phyloP scores from a whole-genome alignment of 2,329 filamentous ascomycete genomes.

The Fusarium armeniacum region DNA sequence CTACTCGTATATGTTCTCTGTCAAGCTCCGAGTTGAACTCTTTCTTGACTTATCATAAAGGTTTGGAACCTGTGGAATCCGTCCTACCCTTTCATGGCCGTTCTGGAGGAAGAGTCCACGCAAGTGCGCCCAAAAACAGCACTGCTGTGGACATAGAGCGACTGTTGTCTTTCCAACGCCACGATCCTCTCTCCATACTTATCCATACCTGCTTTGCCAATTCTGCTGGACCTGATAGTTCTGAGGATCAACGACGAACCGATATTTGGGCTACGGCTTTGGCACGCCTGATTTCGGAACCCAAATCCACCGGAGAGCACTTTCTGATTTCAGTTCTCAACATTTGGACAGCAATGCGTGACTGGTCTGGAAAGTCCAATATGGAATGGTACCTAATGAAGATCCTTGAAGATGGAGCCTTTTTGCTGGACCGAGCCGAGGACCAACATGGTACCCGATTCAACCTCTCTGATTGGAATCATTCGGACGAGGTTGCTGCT shows the following conservation, averaged over 20 bases:
- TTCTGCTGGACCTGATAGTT: slow-evolving; percentile 83
- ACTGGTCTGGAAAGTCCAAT: slow-evolving; percentile 90
- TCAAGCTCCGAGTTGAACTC: slow-evolving; percentile 81
- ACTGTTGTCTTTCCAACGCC: slow-evolving; percentile 88
- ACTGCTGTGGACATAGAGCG: slow-evolving; percentile 79
- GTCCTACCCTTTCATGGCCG: slow-evolving; percentile 78
- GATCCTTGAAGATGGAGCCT: slow-evolving; percentile 91
- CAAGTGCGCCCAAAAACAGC: slow-evolving; percentile 60
- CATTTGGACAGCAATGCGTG: slow-evolving; percentile 86
- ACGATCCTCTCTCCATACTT: slow-evolving; percentile 86
- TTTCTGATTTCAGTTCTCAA: slow-evolving; percentile 88
- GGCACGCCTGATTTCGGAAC: slow-evolving; percentile 83
- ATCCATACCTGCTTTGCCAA: slow-evolving; percentile 92
- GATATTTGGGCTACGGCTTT: slow-evolving; percentile 91
- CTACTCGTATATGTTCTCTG: slow-evolving; percentile 82
- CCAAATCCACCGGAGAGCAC: slow-evolving; percentile 81
- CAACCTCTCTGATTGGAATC: slow-evolving; percentile 79
- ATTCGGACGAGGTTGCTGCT: slow-evolving; percentile 83
- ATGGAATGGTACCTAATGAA: slow-evolving; percentile 97
- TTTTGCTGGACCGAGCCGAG: slow-evolving; percentile 87
- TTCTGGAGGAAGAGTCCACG: slow-evolving; percentile 62
- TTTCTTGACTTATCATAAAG: slow-evolving; percentile 82
- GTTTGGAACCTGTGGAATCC: slow-evolving; percentile 85
- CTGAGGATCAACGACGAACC: slow-evolving; percentile 82
- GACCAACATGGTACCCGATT: slow-evolving; percentile 80